phyloP scores from a whole-genome alignment of 2,329 filamentous ascomycete species.

The Teratosphaeria gauchensis region DNA sequence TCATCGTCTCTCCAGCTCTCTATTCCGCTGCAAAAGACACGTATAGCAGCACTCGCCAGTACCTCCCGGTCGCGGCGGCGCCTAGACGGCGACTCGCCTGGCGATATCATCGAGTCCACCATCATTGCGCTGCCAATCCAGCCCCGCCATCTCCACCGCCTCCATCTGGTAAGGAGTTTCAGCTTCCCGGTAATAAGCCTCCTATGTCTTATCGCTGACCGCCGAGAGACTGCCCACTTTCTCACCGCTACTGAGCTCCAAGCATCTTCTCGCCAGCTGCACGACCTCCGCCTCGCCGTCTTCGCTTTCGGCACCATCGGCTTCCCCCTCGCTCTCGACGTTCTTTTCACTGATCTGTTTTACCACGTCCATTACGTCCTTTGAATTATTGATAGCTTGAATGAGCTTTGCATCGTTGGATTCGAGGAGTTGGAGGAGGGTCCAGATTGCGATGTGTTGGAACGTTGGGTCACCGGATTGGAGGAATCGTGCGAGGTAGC shows the following conservation, averaged over 20 bases:
- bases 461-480: constrained; percentile 93
- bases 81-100: background rate
- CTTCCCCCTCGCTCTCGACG: constrained; percentile 75
- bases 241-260: constrained; percentile 46
- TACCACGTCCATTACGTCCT: constrained; percentile 87
- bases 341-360: constrained; percentile 82
- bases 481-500: constrained; percentile 86
- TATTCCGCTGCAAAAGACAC: background rate
- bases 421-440: constrained; percentile 85
- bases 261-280: constrained; percentile 76
- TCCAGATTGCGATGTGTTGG: constrained; percentile 99
- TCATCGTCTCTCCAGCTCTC: background rate
- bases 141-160: background rate
- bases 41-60: background rate
- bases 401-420: constrained; percentile 89
- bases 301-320: constrained; percentile 78
- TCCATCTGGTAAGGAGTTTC: background rate
- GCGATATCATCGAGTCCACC: background rate
- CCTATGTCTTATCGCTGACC: background rate
- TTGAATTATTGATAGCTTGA: constrained; percentile 75
- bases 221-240: background rate
- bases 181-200: background rate
- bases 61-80: background rate
- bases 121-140: background rate
- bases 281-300: constrained; percentile 90